These are phyloP conservation scores for Epichloe sp. DNA, from an alignment of 2,329 filamentous ascomycete species.

Conservation along the genomic window DNA sequence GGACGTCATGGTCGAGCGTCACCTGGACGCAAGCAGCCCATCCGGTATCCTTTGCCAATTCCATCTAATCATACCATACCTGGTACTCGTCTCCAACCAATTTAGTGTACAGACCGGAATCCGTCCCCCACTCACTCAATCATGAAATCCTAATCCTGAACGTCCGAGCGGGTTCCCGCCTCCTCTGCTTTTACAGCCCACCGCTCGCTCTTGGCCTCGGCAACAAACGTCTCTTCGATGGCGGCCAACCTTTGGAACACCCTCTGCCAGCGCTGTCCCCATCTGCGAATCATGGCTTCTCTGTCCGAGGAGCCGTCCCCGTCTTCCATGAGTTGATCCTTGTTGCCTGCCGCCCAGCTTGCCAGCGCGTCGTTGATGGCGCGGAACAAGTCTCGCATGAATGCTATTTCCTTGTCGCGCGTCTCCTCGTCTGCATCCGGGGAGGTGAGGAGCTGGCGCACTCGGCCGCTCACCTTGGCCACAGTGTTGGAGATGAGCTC, in stretches of 20 bases:
- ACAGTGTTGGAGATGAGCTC: constrained; percentile 86
- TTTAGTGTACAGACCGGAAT: not conserved
- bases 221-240: constrained; percentile 63
- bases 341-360: constrained; percentile 58
- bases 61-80: not conserved
- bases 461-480: constrained; percentile 75
- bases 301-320: constrained; percentile 45
- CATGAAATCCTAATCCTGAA: not conserved
- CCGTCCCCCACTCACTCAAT: not conserved
- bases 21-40: no score
- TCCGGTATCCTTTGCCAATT: no score
- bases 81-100: not conserved
- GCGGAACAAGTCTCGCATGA: constrained; percentile 68
- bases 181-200: not conserved
- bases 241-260: constrained; percentile 72
- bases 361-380: constrained; percentile 66
- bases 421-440: constrained; percentile 51
- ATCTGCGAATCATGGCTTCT: constrained; percentile 56
- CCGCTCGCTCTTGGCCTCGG: constrained; percentile 17
- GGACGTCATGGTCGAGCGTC: no score
- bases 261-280: constrained; percentile 77
- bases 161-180: not conserved
- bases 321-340: constrained; percentile 62
- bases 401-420: constrained; percentile 53
- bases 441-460: constrained; percentile 63